Conservation (phyloP, 345 rosid genomes). For the Garcia nutans region DNA sequence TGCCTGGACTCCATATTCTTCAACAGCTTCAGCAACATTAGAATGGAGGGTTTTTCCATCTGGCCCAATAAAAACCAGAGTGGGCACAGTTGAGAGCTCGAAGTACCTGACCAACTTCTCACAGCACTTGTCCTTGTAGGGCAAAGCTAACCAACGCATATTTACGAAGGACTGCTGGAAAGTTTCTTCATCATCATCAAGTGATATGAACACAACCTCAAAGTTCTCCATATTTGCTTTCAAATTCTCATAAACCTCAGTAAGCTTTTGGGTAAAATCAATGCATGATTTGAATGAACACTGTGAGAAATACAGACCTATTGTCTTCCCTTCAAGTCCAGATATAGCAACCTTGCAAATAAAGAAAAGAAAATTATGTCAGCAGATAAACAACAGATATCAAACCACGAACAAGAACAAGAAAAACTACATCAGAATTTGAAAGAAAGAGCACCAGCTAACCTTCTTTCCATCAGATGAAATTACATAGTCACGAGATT, state of each 20-base stretch:
- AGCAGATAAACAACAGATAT: background rate
- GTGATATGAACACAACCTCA: conserved; percentile 35
- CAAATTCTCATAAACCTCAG: conserved; percentile 27
- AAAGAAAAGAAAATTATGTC: background rate
- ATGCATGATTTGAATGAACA: conserved; percentile 21
- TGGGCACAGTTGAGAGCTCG: conserved; percentile 34
- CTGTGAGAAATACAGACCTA: conserved; percentile 31
- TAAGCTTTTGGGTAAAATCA: conserved; percentile 32
- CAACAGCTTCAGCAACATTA: conserved; percentile 34
- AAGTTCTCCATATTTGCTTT: conserved; percentile 36
- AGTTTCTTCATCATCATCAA: conserved; percentile 31
- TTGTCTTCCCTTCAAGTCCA: conserved; percentile 41
- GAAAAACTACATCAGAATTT: background rate
- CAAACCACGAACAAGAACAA: background rate
- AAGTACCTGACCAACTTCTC: conserved; percentile 32
- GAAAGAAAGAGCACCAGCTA: background rate
- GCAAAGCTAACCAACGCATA: conserved; percentile 43
- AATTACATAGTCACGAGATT: conserved; percentile 56
- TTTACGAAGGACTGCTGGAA: conserved; percentile 22
- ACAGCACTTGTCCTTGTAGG: conserved; percentile 32
- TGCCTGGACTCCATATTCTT: conserved; percentile 36
- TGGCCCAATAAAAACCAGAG: conserved; percentile 36
- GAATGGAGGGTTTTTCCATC: conserved; percentile 39
- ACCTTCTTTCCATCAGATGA: conserved; percentile 55
- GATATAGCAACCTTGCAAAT: conserved; percentile 32